Evolutionary conservation across 768 basidiomycete genomes (phyloP).

Genomic region (Tricholomella constricta): DNA sequence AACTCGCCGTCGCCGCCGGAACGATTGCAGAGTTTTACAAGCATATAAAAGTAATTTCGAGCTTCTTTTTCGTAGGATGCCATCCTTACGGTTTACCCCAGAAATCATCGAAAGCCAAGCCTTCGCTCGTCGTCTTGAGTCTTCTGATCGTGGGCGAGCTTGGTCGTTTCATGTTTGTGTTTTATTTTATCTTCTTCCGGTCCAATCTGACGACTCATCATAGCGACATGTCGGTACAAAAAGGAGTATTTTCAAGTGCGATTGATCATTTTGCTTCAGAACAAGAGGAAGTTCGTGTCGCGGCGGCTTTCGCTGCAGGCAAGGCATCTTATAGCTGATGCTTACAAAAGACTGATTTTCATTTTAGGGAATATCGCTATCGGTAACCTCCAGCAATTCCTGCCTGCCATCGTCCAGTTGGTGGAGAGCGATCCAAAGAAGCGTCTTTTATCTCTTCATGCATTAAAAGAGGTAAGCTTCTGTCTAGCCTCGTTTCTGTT

Average conservation of each 20-base stretch:
- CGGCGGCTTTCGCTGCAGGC: constrained; percentile 95
- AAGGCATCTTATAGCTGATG: constrained; percentile 17
- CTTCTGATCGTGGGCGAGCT: constrained; percentile 91
- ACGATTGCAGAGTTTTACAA: constrained; percentile 86
- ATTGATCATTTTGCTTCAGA: constrained; percentile 76
- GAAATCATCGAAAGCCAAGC: constrained; percentile 61
- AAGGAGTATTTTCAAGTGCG: constrained; percentile 73
- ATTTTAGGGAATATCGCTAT: constrained; percentile 88
- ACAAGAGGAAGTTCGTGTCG: constrained; percentile 84
- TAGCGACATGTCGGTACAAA: constrained; percentile 86
- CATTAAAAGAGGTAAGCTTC: constrained; percentile 82
- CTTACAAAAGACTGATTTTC: background rate
- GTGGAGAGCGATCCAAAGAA: constrained; percentile 75
- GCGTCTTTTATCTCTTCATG: constrained; percentile 84
- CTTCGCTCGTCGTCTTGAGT: constrained; percentile 75
- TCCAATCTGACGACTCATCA: background rate
- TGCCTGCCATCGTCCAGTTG: constrained; percentile 82
- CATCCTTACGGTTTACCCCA: constrained; percentile 20
- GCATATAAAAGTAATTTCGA: constrained; percentile 62
- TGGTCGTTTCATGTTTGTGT: constrained; percentile 81
- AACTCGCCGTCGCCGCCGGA: constrained; percentile 73
- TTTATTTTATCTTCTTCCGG: constrained; percentile 5
- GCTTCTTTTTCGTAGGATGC: background rate
- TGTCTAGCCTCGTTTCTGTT: background rate
- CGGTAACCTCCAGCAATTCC: constrained; percentile 85